A percentile compares a stretch with the other conserved stretches of the same genome.
These are phyloP conservation scores for Phytopythium aichiense DNA, from an alignment of 352 stramenopile genomes.

Conservation along the genomic window DNA sequence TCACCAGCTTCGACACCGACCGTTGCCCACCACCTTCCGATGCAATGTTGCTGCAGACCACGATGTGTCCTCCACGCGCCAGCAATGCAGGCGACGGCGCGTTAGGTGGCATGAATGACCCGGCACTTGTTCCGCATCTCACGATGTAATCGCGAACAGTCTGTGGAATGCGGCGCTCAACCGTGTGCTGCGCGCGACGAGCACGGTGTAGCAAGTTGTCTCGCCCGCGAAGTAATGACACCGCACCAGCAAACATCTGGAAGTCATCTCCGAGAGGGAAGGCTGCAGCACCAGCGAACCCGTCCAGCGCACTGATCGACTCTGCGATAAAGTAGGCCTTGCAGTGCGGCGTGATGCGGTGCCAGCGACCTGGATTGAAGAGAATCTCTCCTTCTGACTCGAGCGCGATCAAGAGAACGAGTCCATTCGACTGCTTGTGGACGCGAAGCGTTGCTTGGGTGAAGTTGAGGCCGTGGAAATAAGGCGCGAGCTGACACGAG, in stretches of 20 bases:
- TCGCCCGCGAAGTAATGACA: slow-evolving; percentile 26
- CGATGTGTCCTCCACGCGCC: slow-evolving; percentile 56
- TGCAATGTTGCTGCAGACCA: slow-evolving; percentile 77
- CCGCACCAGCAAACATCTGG: slow-evolving; percentile 24
- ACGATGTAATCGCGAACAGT: slow-evolving; percentile 58
- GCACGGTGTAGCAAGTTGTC: slow-evolving; percentile 46
- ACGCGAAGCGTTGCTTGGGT: slow-evolving; percentile 65
- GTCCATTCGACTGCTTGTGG: slow-evolving; percentile 62
- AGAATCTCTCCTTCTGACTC: slow-evolving; percentile 58
- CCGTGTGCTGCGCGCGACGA: slow-evolving; percentile 62
- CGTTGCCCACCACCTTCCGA: slow-evolving; percentile 53
- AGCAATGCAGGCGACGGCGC: slow-evolving; percentile 42
- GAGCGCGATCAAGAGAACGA: slow-evolving; percentile 73
- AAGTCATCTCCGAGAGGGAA: slow-evolving; percentile 16
- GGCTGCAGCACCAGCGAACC: slow-evolving; percentile 25
- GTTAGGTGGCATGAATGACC: slow-evolving; percentile 29
- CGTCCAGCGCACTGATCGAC: slow-evolving; percentile 48
- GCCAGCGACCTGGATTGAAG: slow-evolving; percentile 71
- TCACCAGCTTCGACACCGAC: slow-evolving; percentile 61
- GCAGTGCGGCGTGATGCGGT: slow-evolving; percentile 43
- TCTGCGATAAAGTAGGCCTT: slow-evolving; percentile 79
- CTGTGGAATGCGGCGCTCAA: slow-evolving; percentile 61
- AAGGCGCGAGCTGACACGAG: slow-evolving; percentile 43
- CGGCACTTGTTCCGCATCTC: slow-evolving; percentile 25
- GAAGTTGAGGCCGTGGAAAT: slow-evolving; percentile 74